Base-by-base conservation (phyloP, 2,329 filamentous ascomycete genomes). In the Xylaria digitata region DNA sequence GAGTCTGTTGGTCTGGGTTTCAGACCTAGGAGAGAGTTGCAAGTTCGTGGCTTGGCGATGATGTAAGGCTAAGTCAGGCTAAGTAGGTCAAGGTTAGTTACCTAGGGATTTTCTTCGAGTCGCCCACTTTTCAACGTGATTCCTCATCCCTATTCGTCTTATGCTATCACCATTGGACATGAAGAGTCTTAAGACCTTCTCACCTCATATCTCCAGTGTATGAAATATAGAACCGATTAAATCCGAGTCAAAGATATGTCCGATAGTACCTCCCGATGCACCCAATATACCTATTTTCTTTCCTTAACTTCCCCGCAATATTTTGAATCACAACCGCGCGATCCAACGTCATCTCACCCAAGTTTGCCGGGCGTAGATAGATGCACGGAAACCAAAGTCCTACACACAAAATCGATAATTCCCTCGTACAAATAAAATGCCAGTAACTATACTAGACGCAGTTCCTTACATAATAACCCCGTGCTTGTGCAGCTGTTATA, bases 281-380 rank as follows among this genome's bases (percentile, higher is more conserved):
- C 49, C 15, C 6, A 30, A 23, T 34, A 61, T 48, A 32, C 48
- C 52, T 40, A 13, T n/a, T n/a, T n/a, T n/a, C n/a, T n/a, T n/a
- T n/a, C 34, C n/a, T 34, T 56, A 46, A 17, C 40, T 37, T 54
- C 40, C 21, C 49, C 59, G 60, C 62, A 34, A 56, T 11, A 43
- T 13, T 45, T 37, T 56, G 37, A 21, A 53, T 48, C 46, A 61
- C 52, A 42, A 17, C 46, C 19, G 11, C 8, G 63, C 61, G 63
- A 56, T 61, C 46, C 58, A 66, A 54, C 48, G 43, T 49, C 48
- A 34, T 58, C 46, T 40, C 48, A 58, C 23, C 58, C 7, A 52
- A 57, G 37, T 4, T 52, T 19, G 26, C 34, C 37, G 53, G 6
- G 37, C n/a, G 43, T 13, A 17, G 37, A n/a, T 46, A 3, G 19